Base-by-base conservation (phyloP, 1,139 yeast species). In the Pichia cactophila region DNA sequence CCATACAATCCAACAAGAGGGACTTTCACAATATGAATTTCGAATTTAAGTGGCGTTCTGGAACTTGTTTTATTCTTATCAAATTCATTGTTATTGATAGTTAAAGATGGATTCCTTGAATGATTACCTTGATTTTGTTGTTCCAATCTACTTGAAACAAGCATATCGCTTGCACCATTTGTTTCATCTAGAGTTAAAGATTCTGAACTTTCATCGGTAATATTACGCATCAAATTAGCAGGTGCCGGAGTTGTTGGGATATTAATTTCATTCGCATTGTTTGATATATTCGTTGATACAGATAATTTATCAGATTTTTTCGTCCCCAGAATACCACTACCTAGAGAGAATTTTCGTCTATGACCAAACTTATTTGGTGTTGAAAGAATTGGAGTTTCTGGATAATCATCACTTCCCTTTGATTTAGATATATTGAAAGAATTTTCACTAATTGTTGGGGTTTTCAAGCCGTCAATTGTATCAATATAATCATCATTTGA, bases 1-100 rank as follows among this genome's bases (percentile, higher is more conserved):
- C 97, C 98, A 57, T 86, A 89, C 54, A 92, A 73, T 12, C 95
- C 89, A 51, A 90, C 86, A 57, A 92, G 74, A 43, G 97, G 96
- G 48, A 92, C 95, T 65, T 88, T 88, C 44, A 90, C 97, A 57
- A 92, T 83, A 66, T 86, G 90, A 54, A 92, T 86, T 64, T 92
- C 97, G 67, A 92, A 92, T 61, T 85, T 83, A 61, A 92, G 74
- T 28, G 95, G 94, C 26, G 78, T 66, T 51, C 68, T 69, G 2
- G 58, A 51, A 29, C 54, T 44, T 33, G 48, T 53, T 4, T 45
- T 35, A 35, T 11, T 16, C 26, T 38, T 38, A 23, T 38, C 28
- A 38, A 12, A 10, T 16, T 17, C 28, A 23, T 20, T 23, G 23
- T 38, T 20, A 20, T 20, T 38, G 8, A 38, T 38, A 38, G 23